Percentiles rank a stretch among this genome's conserved stretches.
phyloP scores from a whole-genome alignment of 192 early-diverging fungal species.

The Phlyctochytrium planicorne region DNA sequence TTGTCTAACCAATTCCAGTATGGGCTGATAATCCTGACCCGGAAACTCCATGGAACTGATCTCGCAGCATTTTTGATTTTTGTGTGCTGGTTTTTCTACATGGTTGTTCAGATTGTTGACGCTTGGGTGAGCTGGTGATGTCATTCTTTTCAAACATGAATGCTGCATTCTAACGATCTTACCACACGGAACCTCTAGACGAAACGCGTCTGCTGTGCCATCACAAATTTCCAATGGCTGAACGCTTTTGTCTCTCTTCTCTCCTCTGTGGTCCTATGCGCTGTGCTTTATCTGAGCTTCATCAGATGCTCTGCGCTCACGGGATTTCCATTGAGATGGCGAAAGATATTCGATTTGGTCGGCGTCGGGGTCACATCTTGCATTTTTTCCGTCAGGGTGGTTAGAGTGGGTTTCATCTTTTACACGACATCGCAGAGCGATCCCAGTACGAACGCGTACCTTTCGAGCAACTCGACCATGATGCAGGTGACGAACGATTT shows the following conservation, averaged over 20 bases:
- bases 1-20: neutral
- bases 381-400: constrained; percentile 8
- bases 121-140: no score
- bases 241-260: constrained; percentile 3
- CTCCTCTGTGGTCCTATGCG: constrained; percentile 10
- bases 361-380: neutral
- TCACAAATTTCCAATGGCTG: constrained; percentile 7
- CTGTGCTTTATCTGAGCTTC: constrained; percentile 6
- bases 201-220: neutral
- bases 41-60: neutral
- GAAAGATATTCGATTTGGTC: neutral
- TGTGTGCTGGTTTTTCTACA: neutral
- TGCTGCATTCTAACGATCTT: no score
- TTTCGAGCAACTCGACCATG: neutral
- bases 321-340: neutral
- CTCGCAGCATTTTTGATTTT: neutral
- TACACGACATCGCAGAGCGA: neutral
- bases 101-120: neutral
- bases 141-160: no score
- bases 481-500: no score
- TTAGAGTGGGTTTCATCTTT: constrained; percentile 5
- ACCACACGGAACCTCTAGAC: neutral
- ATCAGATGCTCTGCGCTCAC: neutral
- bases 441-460: neutral
- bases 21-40: neutral